Evolutionary conservation across 2,329 filamentous ascomycete genomes (phyloP).

Genomic region (Sclerotinia nivalis): DNA sequence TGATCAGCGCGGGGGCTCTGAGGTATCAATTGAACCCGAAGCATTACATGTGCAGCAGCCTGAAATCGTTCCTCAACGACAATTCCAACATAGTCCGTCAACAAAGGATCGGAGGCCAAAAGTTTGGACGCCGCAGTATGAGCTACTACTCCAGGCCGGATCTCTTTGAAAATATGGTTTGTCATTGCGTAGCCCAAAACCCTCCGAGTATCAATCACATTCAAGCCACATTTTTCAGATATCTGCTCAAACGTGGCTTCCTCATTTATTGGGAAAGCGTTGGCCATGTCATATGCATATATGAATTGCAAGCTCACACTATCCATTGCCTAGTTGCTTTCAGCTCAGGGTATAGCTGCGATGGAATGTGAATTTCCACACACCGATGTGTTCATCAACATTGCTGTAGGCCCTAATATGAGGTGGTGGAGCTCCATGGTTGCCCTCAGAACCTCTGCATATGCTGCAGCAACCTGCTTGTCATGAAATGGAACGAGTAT

Average conservation of each 20-base stretch:
- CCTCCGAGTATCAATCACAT: conserved; percentile 53
- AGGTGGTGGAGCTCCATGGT: conserved; percentile 17
- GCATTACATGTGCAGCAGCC: conserved; percentile 16
- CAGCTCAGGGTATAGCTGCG: background rate
- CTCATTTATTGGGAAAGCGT: conserved; percentile 1
- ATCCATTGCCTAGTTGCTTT: conserved; percentile 2
- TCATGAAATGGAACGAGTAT: background rate
- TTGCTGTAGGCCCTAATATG: conserved; percentile 14
- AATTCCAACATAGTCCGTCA: conserved; percentile 57
- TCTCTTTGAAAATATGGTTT: conserved; percentile 56
- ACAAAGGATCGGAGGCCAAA: conserved; percentile 50
- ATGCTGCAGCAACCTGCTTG: background rate
- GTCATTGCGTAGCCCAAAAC: conserved; percentile 59
- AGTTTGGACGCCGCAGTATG: conserved; percentile 57
- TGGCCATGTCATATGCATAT: conserved; percentile 14
- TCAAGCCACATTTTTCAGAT: conserved; percentile 48
- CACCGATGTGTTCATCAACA: conserved; percentile 14
- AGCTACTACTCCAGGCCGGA: conserved; percentile 50
- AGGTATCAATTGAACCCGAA: background rate
- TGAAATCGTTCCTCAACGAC: conserved; percentile 50
- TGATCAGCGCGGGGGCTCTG: background rate
- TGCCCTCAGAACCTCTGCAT: conserved; percentile 6
- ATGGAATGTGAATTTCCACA: background rate
- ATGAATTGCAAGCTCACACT: conserved; percentile 14
- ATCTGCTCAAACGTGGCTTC: conserved; percentile 50